These are phyloP conservation scores for Mycena vulgaris DNA, from an alignment of 768 basidiomycete species.

Conservation along the genomic window DNA sequence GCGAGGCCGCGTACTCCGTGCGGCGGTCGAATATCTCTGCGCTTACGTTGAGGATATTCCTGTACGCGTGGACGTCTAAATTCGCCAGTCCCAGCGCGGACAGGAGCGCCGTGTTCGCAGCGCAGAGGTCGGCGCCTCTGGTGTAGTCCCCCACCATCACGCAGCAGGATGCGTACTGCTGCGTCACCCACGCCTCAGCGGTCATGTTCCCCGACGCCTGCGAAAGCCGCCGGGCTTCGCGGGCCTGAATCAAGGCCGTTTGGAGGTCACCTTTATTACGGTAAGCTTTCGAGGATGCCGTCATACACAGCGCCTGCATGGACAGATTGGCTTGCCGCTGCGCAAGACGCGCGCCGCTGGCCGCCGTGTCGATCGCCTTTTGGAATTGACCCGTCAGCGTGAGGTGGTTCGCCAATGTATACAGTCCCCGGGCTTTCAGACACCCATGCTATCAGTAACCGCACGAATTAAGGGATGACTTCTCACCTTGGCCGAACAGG, in stretches of 20 bases:
- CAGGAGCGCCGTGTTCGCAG: neutral
- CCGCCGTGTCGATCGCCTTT: constrained; percentile 4
- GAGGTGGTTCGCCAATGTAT: constrained; percentile 5
- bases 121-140: neutral
- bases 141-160: constrained; percentile 24
- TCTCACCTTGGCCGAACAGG: constrained; percentile 18
- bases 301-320: constrained; percentile 20
- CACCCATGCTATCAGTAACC: too few species aligned
- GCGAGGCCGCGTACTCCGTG: constrained; percentile 24
- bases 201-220: constrained; percentile 24
- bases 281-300: constrained; percentile 10
- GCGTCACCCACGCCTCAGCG: constrained; percentile 23
- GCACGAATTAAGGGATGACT: neutral
- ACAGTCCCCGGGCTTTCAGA: constrained; percentile 9
- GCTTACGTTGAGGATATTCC: constrained; percentile 21
- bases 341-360: constrained; percentile 9
- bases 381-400: constrained; percentile 7
- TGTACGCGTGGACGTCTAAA: constrained; percentile 17
- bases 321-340: neutral
- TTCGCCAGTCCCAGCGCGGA: constrained; percentile 15
- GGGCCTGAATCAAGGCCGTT: neutral
- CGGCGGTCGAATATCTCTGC: constrained; percentile 25
- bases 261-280: constrained; percentile 20
- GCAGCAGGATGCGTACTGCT: constrained; percentile 17
- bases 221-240: constrained; percentile 7